Evolutionary conservation across 306 rosid species (phyloP).

Genomic region (Pyrus communis): DNA sequence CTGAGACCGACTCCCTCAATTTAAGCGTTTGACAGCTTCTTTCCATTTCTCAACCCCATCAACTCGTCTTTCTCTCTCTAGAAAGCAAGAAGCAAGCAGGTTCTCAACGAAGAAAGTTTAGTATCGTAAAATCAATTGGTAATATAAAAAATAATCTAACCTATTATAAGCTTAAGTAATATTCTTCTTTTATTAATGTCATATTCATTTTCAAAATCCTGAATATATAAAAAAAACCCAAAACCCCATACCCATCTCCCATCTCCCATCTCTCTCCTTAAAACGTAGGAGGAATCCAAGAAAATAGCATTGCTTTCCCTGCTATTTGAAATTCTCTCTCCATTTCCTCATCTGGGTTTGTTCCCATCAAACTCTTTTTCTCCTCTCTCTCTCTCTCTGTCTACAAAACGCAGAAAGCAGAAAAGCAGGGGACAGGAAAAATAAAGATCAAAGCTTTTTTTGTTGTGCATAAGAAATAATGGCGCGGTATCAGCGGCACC

Average conservation of each 20-base stretch:
- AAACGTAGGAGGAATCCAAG: not conserved
- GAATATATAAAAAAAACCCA: not conserved
- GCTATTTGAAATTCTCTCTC: not conserved
- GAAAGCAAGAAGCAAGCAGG: not conserved
- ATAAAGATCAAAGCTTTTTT: not conserved
- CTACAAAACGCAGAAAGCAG: not conserved
- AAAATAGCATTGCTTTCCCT: not conserved
- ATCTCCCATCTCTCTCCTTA: not conserved
- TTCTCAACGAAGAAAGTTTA: too few relatives aligned
- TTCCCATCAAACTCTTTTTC: not conserved
- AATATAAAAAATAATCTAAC: fast-evolving
- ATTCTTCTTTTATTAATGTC: fast-evolving
- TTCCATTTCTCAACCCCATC: not conserved
- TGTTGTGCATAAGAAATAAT: not conserved
- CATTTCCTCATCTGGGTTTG: not conserved
- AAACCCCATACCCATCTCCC: not conserved
- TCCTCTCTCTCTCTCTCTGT: not conserved
- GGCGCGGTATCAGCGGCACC: slow-evolving; percentile 7
- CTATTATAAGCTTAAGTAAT: fast-evolving
- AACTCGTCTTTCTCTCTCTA: not conserved
- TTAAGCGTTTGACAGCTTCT: not conserved
- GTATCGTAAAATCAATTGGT: fast-evolving
- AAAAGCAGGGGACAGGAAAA: not conserved
- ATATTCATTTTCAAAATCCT: fast-evolving
- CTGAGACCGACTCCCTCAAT: not conserved